These are phyloP conservation scores for Globomyces sp. DNA, from an alignment of 371 early-diverging fungal genomes.

Conservation along the genomic window DNA sequence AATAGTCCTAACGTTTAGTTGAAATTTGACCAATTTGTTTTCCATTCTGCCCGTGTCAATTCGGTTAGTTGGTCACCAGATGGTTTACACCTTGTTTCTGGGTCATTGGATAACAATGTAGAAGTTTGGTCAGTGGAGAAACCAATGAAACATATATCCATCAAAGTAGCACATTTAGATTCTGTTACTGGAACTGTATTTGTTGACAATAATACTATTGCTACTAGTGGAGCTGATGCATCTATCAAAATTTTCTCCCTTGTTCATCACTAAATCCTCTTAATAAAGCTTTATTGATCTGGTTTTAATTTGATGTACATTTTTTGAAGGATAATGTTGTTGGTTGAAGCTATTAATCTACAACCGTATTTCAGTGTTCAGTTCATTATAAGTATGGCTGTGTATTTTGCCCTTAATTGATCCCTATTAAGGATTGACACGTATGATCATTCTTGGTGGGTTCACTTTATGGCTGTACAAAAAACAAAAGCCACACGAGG, in stretches of 20 bases:
- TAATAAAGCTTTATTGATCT: neutral
- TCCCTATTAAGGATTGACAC: no score
- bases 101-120: conserved; percentile 84
- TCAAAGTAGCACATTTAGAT: conserved; percentile 83
- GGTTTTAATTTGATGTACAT: no score
- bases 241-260: conserved; percentile 56
- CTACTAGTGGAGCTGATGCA: conserved; percentile 80
- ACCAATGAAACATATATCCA: conserved; percentile 71
- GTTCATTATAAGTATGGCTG: no score
- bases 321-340: no score
- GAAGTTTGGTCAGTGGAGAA: conserved; percentile 85
- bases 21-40: conserved; percentile 76
- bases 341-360: no score
- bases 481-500: no score
- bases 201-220: conserved; percentile 61
- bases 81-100: conserved; percentile 73
- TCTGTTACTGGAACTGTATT: conserved; percentile 74
- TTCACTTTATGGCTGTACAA: no score
- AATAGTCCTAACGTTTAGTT: no score
- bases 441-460: no score
- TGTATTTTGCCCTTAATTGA: no score
- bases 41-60: conserved; percentile 86
- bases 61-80: conserved; percentile 76
- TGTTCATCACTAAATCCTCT: neutral
- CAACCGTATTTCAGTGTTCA: no score